Percentiles rank a stretch among this genome's conserved stretches.
phyloP scores from a whole-genome alignment of 495 filamentous ascomycete genomes.

The Clohesyomyces aquaticus region DNA sequence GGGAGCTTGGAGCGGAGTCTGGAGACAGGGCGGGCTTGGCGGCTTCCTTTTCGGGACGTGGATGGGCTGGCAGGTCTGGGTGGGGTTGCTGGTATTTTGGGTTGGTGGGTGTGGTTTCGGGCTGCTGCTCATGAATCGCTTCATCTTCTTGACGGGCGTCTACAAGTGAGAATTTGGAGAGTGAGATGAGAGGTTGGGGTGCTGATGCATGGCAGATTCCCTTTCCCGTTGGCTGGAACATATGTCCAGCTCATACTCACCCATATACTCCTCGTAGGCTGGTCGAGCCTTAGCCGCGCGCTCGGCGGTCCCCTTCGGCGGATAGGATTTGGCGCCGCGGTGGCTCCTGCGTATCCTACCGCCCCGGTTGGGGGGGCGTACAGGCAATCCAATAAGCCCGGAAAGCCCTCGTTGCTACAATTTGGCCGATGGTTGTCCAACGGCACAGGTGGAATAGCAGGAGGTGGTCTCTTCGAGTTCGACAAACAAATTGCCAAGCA shows the following conservation, averaged over 20 bases:
- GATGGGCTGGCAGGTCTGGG: constrained; percentile 56
- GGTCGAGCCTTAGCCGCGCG: constrained; percentile 48
- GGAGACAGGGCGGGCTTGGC: constrained; percentile 52
- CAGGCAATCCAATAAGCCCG: constrained; percentile 27
- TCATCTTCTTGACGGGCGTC: constrained; percentile 55
- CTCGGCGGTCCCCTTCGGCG: constrained; percentile 45
- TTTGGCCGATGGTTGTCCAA: constrained; percentile 38
- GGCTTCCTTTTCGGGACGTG: constrained; percentile 55
- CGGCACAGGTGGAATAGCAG: constrained; percentile 56
- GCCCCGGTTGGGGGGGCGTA: constrained; percentile 28
- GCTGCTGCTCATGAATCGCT: constrained; percentile 55
- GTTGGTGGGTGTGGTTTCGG: constrained; percentile 50
- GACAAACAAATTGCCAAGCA: constrained; percentile 48
- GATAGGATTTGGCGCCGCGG: constrained; percentile 48
- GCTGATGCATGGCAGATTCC: constrained; percentile 45
- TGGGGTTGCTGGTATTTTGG: constrained; percentile 53
- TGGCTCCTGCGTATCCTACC: constrained; percentile 48
- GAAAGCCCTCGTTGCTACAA: constrained; percentile 24
- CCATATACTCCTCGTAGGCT: constrained; percentile 50
- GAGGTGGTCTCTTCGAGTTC: constrained; percentile 57
- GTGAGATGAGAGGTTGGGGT: not conserved
- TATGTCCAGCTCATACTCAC: constrained; percentile 56
- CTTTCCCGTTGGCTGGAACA: constrained; percentile 55
- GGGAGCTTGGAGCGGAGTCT: constrained; percentile 40
- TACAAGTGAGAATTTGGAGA: constrained; percentile 48